Conservation (phyloP, 768 basidiomycete species). For the Rickenella mellea region DNA sequence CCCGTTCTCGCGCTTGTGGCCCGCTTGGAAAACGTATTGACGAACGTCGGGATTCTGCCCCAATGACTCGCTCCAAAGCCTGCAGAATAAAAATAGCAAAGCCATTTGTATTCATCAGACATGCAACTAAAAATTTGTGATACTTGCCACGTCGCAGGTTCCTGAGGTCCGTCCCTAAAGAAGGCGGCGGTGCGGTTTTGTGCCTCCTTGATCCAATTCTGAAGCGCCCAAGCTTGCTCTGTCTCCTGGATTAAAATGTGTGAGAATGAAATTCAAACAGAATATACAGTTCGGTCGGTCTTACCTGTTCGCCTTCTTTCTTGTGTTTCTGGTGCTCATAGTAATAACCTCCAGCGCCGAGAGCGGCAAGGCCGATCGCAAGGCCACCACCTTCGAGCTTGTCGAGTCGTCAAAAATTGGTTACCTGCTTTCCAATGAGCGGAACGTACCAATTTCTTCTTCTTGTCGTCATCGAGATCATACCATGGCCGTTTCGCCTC, state of each 20-base stretch:
- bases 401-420: too few species aligned
- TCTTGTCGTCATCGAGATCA: constrained; percentile 43
- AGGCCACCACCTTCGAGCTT: constrained; percentile 67
- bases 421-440: background rate
- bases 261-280: too few species aligned
- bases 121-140: too few species aligned
- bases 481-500: constrained; percentile 48
- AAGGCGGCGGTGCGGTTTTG: constrained; percentile 40
- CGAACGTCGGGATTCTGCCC: constrained; percentile 47
- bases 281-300: too few species aligned
- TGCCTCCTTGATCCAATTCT: constrained; percentile 51
- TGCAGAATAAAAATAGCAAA: too few species aligned
- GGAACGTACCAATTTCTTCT: constrained; percentile 43
- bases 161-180: constrained; percentile 29
- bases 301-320: constrained; percentile 49
- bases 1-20: constrained; percentile 50
- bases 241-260: too few species aligned
- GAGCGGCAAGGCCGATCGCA: constrained; percentile 36
- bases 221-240: constrained; percentile 36
- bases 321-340: constrained; percentile 49
- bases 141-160: constrained; percentile 55
- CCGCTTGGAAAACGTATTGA: constrained; percentile 45
- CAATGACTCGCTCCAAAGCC: too few species aligned
- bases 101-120: too few species aligned
- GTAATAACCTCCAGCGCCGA: constrained; percentile 43